Percentiles rank a stretch among this genome's conserved stretches.
Conservation (phyloP, 2,329 filamentous ascomycete species). For the Trichophyton rubrum region DNA sequence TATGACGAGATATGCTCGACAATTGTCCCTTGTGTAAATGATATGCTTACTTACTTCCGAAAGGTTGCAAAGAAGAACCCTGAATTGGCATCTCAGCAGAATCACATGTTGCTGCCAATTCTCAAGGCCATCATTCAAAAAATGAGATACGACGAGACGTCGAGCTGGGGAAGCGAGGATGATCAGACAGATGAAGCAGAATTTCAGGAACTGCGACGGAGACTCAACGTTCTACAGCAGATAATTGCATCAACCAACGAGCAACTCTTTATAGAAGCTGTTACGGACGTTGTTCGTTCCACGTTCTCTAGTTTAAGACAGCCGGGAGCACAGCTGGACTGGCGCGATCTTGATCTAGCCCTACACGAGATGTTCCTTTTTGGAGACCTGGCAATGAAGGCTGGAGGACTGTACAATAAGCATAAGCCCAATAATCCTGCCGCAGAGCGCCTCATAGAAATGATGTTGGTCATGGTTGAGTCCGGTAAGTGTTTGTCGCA, state of each 20-base stretch:
- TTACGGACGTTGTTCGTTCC: conserved; percentile 75
- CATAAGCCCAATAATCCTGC: conserved; percentile 67
- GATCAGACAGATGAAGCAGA: conserved; percentile 95
- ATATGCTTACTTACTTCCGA: conserved; percentile 79
- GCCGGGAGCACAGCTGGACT: conserved; percentile 65
- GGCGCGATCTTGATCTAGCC: conserved; percentile 88
- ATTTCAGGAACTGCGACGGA: conserved; percentile 86
- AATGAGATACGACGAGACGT: conserved; percentile 95
- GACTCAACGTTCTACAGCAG: conserved; percentile 82
- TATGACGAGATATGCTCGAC: conserved; percentile 97
- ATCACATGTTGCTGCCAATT: conserved; percentile 73
- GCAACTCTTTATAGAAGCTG: conserved; percentile 70
- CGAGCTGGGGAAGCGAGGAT: conserved; percentile 83
- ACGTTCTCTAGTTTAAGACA: conserved; percentile 74
- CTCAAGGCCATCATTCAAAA: conserved; percentile 86
- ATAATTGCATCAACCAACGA: conserved; percentile 84
- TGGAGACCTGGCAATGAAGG: conserved; percentile 82
- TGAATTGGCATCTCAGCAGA: conserved; percentile 59
- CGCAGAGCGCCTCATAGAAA: conserved; percentile 67
- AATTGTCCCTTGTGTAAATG: conserved; percentile 84
- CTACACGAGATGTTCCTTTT: conserved; percentile 93
- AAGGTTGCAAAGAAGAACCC: conserved; percentile 55
- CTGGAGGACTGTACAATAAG: conserved; percentile 76
- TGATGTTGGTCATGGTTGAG: conserved; percentile 94
- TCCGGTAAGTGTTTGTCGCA: conserved; percentile 50